These are phyloP conservation scores for Toxoplasma gondii DNA, from an alignment of 169 alveolate genomes.

Conservation along the genomic window DNA sequence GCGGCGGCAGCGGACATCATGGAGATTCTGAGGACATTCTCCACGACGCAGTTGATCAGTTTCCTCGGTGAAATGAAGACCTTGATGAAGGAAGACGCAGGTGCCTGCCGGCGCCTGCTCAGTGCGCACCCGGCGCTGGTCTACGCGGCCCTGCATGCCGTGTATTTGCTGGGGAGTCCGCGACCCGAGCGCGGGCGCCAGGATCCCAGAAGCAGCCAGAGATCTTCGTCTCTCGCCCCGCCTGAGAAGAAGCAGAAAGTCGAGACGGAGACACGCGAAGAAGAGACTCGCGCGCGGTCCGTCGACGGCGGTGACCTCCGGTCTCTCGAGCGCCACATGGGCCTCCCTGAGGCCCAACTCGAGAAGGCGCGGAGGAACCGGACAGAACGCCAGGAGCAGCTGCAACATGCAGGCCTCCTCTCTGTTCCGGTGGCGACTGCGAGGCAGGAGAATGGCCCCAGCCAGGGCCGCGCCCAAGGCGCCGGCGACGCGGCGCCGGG, in stretches of 20 bases:
- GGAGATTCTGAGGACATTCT: conserved; percentile 47
- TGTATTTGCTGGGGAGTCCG: conserved; percentile 12
- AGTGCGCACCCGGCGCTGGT: conserved; percentile 34
- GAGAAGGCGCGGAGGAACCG: conserved; percentile 12
- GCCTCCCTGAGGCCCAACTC: background rate
- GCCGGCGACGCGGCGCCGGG: background rate
- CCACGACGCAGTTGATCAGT: conserved; percentile 45
- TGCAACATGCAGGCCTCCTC: background rate
- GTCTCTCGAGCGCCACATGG: background rate
- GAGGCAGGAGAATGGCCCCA: no score
- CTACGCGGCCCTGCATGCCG: conserved; percentile 38
- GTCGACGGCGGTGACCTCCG: background rate
- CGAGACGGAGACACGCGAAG: background rate
- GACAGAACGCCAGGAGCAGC: conserved; percentile 7
- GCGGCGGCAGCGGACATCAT: conserved; percentile 3
- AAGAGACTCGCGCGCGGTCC: background rate
- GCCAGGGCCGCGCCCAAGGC: no score
- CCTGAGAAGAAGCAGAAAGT: conserved; percentile 11
- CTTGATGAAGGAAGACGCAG: conserved; percentile 27
- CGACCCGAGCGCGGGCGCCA: background rate
- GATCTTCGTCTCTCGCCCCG: background rate
- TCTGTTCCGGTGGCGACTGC: background rate
- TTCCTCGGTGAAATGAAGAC: conserved; percentile 1
- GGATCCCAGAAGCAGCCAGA: background rate
- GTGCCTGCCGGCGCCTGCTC: conserved; percentile 41